Conservation (phyloP, 805 yeast genomes). For the Starmerella apicola region DNA sequence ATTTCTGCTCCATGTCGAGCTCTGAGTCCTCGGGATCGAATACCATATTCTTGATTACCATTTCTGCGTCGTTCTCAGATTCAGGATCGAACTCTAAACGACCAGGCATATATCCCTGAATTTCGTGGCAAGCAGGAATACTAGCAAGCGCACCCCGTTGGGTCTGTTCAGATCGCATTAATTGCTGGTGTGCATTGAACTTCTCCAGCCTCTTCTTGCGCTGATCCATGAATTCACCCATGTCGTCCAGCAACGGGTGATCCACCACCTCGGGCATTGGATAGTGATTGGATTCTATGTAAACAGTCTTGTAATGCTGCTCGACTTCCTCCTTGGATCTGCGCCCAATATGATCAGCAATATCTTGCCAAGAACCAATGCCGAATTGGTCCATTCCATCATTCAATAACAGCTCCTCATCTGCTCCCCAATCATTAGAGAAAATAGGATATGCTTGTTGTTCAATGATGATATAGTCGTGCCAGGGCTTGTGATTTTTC, state of each 20-base stretch:
- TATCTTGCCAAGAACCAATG: constrained; percentile 94
- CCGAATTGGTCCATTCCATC: constrained; percentile 91
- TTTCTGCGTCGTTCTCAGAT: constrained; percentile 93
- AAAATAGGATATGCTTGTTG: constrained; percentile 92
- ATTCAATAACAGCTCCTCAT: constrained; percentile 77
- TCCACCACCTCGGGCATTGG: constrained; percentile 83
- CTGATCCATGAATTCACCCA: constrained; percentile 53
- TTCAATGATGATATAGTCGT: constrained; percentile 81
- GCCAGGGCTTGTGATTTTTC: constrained; percentile 87
- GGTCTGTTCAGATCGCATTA: constrained; percentile 36
- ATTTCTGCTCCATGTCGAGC: constrained; percentile 78
- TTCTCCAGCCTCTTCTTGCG: constrained; percentile 63
- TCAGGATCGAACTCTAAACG: constrained; percentile 93
- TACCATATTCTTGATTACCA: constrained; percentile 84
- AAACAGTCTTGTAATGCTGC: constrained; percentile 62
- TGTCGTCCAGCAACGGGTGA: constrained; percentile 49
- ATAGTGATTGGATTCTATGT: constrained; percentile 56
- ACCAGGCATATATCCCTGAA: constrained; percentile 98
- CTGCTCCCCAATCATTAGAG: constrained; percentile 93
- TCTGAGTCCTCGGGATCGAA: constrained; percentile 88
- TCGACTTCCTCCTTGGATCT: constrained; percentile 85
- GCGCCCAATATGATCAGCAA: constrained; percentile 92
- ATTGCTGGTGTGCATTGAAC: constrained; percentile 47
- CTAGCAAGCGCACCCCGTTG: constrained; percentile 70
- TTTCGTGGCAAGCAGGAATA: constrained; percentile 90